Conservation (phyloP, 2,329 filamentous ascomycete genomes). For the Blumeria hordei region DNA sequence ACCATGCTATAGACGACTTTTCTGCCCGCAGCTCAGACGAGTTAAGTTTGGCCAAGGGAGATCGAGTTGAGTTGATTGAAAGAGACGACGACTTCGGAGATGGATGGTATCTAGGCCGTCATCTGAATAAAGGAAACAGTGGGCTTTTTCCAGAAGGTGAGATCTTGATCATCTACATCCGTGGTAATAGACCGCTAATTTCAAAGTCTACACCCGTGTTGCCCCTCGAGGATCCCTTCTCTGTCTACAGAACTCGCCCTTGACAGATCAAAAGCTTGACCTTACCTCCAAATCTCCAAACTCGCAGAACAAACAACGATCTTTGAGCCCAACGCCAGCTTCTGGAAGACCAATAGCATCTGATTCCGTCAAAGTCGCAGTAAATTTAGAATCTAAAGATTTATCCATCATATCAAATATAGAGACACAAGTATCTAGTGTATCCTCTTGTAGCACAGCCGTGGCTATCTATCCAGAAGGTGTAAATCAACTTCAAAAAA, state of each 20-base stretch:
- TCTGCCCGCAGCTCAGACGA: constrained; percentile 79
- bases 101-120: constrained; percentile 61
- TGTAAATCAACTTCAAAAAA: constrained; percentile 18
- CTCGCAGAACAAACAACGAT: too few species aligned
- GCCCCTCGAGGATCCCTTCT: constrained; percentile 13
- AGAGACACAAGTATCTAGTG: background rate
- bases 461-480: constrained; percentile 6
- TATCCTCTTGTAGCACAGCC: background rate
- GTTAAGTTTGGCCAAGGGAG: constrained; percentile 64
- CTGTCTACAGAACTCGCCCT: constrained; percentile 9
- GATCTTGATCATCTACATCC: background rate
- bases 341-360: too few species aligned
- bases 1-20: constrained; percentile 50
- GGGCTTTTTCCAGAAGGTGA: constrained; percentile 66
- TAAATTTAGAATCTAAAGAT: too few species aligned
- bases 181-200: constrained; percentile 1
- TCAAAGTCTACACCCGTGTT: constrained; percentile 15
- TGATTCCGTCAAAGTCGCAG: too few species aligned
- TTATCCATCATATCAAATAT: background rate
- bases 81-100: constrained; percentile 75
- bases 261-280: background rate
- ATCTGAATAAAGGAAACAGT: constrained; percentile 46
- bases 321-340: too few species aligned
- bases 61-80: constrained; percentile 62
- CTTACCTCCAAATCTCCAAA: too few species aligned